Conservation (phyloP, 805 yeast genomes). For the Zygosaccharomyces siamensis region DNA sequence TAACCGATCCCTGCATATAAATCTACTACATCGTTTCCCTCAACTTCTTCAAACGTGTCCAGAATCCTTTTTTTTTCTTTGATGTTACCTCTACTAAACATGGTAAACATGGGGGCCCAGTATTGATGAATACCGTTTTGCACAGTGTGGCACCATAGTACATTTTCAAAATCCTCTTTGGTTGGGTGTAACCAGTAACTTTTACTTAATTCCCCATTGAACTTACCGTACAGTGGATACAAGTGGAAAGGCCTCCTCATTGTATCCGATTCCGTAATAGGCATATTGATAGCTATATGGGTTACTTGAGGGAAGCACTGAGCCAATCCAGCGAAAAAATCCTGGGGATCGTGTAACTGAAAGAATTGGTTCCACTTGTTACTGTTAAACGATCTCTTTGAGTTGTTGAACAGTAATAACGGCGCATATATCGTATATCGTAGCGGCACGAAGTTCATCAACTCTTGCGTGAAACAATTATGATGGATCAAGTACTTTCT, state of each 20-base stretch:
- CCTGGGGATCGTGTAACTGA: slow-evolving; percentile 4
- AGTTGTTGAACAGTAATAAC: slow-evolving; percentile 51
- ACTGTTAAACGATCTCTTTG: slow-evolving; percentile 40
- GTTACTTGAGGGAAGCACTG: slow-evolving; percentile 35
- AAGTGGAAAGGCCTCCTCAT: slow-evolving; percentile 65
- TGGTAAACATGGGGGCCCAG: slow-evolving; percentile 83
- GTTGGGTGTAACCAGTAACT: slow-evolving; percentile 37
- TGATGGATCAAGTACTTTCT: slow-evolving; percentile 4
- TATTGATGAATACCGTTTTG: slow-evolving; percentile 75
- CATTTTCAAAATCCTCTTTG: slow-evolving; percentile 40
- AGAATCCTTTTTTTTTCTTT: slow-evolving; percentile 71
- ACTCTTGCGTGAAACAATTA: slow-evolving; percentile 3
- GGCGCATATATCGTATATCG: slow-evolving; percentile 66
- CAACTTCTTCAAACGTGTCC: slow-evolving; percentile 37
- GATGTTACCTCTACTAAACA: slow-evolving; percentile 85
- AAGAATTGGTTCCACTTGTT: slow-evolving; percentile 35
- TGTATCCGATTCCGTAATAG: slow-evolving; percentile 51
- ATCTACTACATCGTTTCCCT: slow-evolving; percentile 51
- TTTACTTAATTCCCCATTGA: neutral
- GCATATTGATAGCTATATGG: slow-evolving; percentile 68
- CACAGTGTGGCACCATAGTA: slow-evolving; percentile 65
- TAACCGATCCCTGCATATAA: slow-evolving; percentile 84
- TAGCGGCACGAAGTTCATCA: slow-evolving; percentile 24
- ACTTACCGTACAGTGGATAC: slow-evolving; percentile 50
- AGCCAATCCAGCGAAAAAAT: slow-evolving; percentile 25